Percentiles rank a stretch among this genome's conserved stretches.
These are phyloP conservation scores for Strobilomyces confusus DNA, from an alignment of 768 basidiomycete genomes.

Conservation along the genomic window DNA sequence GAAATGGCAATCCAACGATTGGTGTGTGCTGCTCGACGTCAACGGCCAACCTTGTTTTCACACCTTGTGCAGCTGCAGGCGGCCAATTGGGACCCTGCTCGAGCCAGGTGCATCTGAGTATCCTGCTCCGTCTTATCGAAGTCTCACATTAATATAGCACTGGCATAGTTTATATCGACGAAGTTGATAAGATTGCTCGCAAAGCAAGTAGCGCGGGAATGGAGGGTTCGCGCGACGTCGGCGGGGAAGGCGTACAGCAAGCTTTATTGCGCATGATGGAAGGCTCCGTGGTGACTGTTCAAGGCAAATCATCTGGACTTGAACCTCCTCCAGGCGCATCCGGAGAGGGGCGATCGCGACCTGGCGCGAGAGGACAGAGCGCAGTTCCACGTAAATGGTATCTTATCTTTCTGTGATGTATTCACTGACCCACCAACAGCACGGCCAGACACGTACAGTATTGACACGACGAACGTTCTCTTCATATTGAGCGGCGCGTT, in stretches of 20 bases:
- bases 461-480: constrained; percentile 89
- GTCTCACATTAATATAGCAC: constrained; percentile 45
- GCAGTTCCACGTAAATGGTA: constrained; percentile 21
- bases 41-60: neutral
- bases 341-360: constrained; percentile 44
- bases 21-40: constrained; percentile 36
- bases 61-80: constrained; percentile 64
- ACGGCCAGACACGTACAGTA: constrained; percentile 64
- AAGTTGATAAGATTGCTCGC: constrained; percentile 89
- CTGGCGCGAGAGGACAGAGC: constrained; percentile 47
- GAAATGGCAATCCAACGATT: constrained; percentile 87
- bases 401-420: neutral
- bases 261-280: constrained; percentile 92
- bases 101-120: constrained; percentile 61
- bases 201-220: constrained; percentile 48
- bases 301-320: constrained; percentile 56
- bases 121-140: neutral
- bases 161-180: constrained; percentile 96
- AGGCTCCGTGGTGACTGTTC: constrained; percentile 80
- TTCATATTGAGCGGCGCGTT: constrained; percentile 96
- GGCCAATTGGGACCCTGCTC: constrained; percentile 81
- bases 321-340: constrained; percentile 43
- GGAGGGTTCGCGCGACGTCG: constrained; percentile 81
- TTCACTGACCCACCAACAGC: constrained; percentile 32
- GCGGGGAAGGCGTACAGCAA: constrained; percentile 96